A percentile compares a stretch with the other conserved stretches of the same genome.
Conservation (phyloP, 306 rosid genomes). For the Medicago lupulina region DNA sequence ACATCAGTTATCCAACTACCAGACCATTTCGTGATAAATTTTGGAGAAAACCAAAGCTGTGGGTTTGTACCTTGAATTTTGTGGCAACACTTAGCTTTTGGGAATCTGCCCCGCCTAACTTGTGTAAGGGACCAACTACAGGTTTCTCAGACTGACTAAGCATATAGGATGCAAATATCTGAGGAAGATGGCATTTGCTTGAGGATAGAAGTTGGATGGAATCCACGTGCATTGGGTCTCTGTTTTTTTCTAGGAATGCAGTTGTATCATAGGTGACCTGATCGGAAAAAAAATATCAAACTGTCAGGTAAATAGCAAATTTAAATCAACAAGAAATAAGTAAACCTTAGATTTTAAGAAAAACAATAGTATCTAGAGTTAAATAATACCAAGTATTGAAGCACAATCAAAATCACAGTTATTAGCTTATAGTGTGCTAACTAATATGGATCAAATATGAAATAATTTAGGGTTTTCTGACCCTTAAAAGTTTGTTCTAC, state of each 20-base stretch:
- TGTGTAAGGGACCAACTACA: constrained; percentile 80
- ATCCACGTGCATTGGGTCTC: constrained; percentile 92
- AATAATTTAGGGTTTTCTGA: constrained; percentile 30
- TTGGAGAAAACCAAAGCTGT: constrained; percentile 17
- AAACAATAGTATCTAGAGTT: constrained; percentile 11
- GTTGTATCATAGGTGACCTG: constrained; percentile 95
- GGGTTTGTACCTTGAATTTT: constrained; percentile 81
- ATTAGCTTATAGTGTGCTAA: not conserved
- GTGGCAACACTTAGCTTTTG: constrained; percentile 97
- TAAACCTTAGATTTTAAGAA: constrained; percentile 28
- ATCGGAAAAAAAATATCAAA: constrained; percentile 50
- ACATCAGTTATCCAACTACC: not conserved
- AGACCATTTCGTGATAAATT: constrained; percentile 21
- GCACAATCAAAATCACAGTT: constrained; percentile 31
- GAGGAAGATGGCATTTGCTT: constrained; percentile 90
- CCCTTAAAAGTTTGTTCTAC: constrained; percentile 19
- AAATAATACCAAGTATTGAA: not conserved
- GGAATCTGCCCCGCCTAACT: constrained; percentile 94
- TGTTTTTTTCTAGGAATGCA: constrained; percentile 96
- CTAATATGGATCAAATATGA: constrained; percentile 25
- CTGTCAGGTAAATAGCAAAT: constrained; percentile 43
- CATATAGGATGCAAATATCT: constrained; percentile 83
- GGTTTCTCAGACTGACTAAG: constrained; percentile 88
- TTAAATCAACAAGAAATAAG: constrained; percentile 7
- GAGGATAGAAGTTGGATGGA: constrained; percentile 95